phyloP scores from a whole-genome alignment of 2,329 filamentous ascomycete species.

The Fusarium miscanthi region DNA sequence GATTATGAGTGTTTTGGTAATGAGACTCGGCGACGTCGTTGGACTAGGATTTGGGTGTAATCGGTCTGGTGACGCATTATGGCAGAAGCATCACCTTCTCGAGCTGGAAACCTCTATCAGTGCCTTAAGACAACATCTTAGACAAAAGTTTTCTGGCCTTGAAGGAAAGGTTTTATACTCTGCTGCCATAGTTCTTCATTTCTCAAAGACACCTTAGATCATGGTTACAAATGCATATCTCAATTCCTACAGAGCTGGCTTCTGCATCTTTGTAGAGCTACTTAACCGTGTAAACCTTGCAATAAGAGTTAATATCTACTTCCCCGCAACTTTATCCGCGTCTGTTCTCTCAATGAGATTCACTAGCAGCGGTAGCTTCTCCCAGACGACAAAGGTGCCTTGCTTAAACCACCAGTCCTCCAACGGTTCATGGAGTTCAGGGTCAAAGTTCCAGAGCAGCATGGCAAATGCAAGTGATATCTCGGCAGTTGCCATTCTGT shows the following conservation, averaged over 20 bases:
- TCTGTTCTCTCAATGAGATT: not conserved
- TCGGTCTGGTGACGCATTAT: not conserved
- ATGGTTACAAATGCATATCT: not conserved
- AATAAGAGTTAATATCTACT: not conserved
- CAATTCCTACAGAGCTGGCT: not conserved
- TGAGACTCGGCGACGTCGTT: not conserved
- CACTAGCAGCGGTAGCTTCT: not conserved
- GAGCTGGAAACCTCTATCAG: not conserved
- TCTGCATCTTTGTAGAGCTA: not conserved
- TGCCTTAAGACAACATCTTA: no score
- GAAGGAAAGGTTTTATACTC: not conserved
- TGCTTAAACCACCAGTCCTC: not conserved
- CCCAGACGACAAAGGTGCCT: not conserved
- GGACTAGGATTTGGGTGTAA: not conserved
- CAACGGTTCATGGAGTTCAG: not conserved
- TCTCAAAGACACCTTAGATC: no score
- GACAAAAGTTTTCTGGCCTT: not conserved
- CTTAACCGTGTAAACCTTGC: not conserved
- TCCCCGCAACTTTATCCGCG: not conserved
- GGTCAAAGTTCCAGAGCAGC: not conserved
- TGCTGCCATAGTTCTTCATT: fast-evolving
- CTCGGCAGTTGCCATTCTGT: not conserved
- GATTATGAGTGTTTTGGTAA: not conserved
- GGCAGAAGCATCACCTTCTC: not conserved
- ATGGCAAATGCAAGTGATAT: not conserved